These are phyloP conservation scores for Magnolia officinalis DNA, from an alignment of 164 flowering plant genomes.

Conservation along the genomic window DNA sequence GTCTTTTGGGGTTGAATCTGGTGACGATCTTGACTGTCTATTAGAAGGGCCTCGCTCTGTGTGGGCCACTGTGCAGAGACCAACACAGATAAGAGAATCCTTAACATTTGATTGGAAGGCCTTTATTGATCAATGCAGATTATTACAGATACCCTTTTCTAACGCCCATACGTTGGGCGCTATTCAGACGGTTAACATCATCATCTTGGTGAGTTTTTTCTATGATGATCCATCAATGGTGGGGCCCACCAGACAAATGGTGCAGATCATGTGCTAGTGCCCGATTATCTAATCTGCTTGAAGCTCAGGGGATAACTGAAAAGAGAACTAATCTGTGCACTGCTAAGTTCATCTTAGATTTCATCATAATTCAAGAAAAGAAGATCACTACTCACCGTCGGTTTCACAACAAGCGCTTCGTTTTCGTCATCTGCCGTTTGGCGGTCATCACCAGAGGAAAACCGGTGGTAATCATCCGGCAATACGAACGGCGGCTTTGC, in stretches of 20 bases:
- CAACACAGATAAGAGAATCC: neutral
- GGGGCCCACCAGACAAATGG: too few species aligned
- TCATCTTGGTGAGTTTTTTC: too few species aligned
- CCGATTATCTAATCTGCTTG: too few species aligned
- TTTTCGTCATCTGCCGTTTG: conserved; percentile 11
- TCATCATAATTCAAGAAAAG: neutral
- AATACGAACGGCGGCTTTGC: conserved; percentile 27
- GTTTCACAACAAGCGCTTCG: conserved; percentile 24
- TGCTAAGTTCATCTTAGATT: neutral
- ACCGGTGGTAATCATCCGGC: conserved; percentile 27
- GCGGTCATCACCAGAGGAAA: conserved; percentile 7
- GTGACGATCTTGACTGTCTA: neutral
- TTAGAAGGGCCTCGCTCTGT: too few species aligned
- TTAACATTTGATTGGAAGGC: neutral
- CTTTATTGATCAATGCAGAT: neutral
- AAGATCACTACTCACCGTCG: conserved; percentile 6
- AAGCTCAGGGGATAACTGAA: neutral
- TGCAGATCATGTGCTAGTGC: too few species aligned
- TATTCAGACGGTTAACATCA: too few species aligned
- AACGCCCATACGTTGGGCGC: too few species aligned
- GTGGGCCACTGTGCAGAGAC: neutral
- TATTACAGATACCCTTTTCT: neutral
- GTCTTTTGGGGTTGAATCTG: neutral
- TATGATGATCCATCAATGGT: too few species aligned
- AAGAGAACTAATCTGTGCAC: neutral